Evolutionary conservation across 352 stramenopile species (phyloP).

Genomic region (Phytophthora tentaculata): DNA sequence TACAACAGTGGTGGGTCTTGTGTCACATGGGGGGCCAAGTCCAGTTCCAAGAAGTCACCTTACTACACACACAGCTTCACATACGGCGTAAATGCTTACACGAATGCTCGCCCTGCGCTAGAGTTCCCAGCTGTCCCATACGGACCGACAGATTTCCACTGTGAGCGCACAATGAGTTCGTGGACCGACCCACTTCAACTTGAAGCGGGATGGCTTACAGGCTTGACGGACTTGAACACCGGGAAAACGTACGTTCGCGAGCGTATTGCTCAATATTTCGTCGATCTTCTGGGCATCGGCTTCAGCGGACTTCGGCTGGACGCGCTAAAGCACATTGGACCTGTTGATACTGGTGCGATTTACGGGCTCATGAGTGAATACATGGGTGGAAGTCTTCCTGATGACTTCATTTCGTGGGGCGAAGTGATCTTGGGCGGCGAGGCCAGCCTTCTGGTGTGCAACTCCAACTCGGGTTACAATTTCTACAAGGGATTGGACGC

Average conservation of each 20-base stretch:
- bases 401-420: constrained; percentile 70
- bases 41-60: constrained; percentile 42
- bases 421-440: constrained; percentile 54
- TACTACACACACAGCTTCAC: constrained; percentile 58
- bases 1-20: constrained; percentile 33
- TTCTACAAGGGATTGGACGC: constrained; percentile 66
- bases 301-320: constrained; percentile 76
- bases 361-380: constrained; percentile 55
- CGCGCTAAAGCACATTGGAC: constrained; percentile 69
- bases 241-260: constrained; percentile 62
- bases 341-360: constrained; percentile 57
- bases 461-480: constrained; percentile 62
- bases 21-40: constrained; percentile 45
- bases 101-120: constrained; percentile 45
- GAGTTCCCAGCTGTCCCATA: constrained; percentile 72
- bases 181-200: constrained; percentile 50
- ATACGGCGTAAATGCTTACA: constrained; percentile 53
- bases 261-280: constrained; percentile 76
- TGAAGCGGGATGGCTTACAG: constrained; percentile 51
- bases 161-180: constrained; percentile 44
- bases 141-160: constrained; percentile 70
- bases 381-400: constrained; percentile 63
- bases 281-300: constrained; percentile 70
- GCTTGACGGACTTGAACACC: constrained; percentile 64
- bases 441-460: constrained; percentile 54